Conservation (phyloP, 768 basidiomycete species). For the Boletus rufocinnamomeus region DNA sequence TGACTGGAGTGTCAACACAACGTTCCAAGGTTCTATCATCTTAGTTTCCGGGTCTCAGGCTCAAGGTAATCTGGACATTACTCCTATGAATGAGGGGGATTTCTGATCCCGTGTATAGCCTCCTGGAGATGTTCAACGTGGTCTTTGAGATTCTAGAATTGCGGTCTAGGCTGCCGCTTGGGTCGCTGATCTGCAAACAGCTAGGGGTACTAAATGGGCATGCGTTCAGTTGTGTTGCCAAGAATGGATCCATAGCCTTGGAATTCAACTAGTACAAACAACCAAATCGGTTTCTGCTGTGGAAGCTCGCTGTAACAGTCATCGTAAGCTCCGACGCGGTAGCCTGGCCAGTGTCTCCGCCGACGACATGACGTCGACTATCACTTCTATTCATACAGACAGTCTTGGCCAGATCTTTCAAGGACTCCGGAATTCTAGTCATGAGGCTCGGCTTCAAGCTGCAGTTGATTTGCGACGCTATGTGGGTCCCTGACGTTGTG, state of each 20-base stretch:
- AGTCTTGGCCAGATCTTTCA: conserved; percentile 67
- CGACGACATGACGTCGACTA: conserved; percentile 58
- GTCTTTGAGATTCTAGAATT: neutral
- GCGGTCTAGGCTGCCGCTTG: neutral
- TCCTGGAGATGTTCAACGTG: neutral
- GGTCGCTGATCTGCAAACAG: neutral
- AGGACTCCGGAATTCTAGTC: conserved; percentile 61
- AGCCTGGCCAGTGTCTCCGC: conserved; percentile 8
- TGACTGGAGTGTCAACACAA: neutral
- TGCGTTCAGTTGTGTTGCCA: conserved; percentile 8
- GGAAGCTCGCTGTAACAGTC: neutral
- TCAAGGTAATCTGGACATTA: neutral
- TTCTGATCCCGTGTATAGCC: neutral
- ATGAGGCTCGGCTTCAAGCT: conserved; percentile 64
- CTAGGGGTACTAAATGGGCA: too few relatives aligned
- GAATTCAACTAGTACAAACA: conserved; percentile 36
- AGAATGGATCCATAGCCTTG: conserved; percentile 15
- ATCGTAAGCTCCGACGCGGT: conserved; percentile 12
- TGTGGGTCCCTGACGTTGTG: conserved; percentile 44
- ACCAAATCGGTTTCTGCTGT: conserved; percentile 14
- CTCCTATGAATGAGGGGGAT: neutral
- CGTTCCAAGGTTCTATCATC: neutral
- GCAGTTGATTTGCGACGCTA: conserved; percentile 75
- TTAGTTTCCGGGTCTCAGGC: neutral
- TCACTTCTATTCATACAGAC: conserved; percentile 59